Percentiles rank a stretch among this genome's conserved stretches.
phyloP scores from a whole-genome alignment of 2,329 filamentous ascomycete genomes.

The Chaetomiaceae sp. region DNA sequence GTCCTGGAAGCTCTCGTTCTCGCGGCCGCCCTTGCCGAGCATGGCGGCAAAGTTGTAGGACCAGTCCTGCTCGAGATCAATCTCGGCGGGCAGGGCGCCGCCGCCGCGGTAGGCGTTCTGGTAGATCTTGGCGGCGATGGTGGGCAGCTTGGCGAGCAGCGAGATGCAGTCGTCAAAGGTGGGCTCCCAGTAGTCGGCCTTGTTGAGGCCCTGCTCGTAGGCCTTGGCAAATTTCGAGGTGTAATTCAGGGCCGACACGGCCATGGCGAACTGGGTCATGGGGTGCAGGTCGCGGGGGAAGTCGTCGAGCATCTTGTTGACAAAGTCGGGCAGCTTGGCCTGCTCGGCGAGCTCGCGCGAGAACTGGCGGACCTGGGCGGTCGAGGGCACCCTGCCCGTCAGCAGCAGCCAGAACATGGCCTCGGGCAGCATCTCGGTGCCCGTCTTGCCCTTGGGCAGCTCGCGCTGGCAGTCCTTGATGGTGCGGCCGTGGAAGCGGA shows the following conservation, averaged over 20 bases:
- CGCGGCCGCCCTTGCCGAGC: conserved; percentile 81
- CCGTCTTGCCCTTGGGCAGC: conserved; percentile 85
- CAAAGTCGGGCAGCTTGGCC: conserved; percentile 74
- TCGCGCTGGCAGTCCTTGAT: conserved; percentile 97
- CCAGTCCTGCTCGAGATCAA: conserved; percentile 89
- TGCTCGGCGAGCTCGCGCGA: conserved; percentile 85
- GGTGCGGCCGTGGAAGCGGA: conserved; percentile 94
- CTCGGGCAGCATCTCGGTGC: conserved; percentile 96
- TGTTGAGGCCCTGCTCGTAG: conserved; percentile 86
- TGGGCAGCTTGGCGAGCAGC: conserved; percentile 91
- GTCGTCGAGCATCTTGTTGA: conserved; percentile 81
- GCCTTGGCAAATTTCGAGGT: conserved; percentile 90
- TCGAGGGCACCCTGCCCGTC: conserved; percentile 85
- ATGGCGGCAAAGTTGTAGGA: conserved; percentile 97
- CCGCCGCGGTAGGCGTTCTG: conserved; percentile 79
- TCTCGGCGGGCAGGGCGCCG: conserved; percentile 66
- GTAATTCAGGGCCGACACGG: conserved; percentile 92
- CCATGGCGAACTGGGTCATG: conserved; percentile 97
- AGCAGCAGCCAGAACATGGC: conserved; percentile 99
- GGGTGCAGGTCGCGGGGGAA: conserved; percentile 91
- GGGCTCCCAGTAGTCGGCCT: conserved; percentile 98
- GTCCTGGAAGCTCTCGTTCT: conserved; percentile 94
- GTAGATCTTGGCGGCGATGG: conserved; percentile 96
- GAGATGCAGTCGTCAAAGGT: conserved; percentile 95
- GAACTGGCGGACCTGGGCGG: conserved; percentile 73